phyloP scores from a whole-genome alignment of 257 asterid genomes.

The Lycium ferocissimum region DNA sequence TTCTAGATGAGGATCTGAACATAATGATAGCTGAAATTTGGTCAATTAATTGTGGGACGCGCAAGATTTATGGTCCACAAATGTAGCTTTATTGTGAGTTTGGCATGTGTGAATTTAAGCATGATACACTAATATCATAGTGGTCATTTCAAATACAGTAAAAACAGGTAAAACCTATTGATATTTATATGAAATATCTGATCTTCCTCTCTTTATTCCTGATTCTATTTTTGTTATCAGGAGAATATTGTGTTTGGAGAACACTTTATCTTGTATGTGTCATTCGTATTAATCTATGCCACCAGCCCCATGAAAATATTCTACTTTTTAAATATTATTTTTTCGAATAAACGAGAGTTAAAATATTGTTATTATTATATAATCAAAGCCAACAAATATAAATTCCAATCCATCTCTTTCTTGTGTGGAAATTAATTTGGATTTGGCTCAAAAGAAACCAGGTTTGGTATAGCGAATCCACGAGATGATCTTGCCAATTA shows the following conservation, averaged over 20 bases:
- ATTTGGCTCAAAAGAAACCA: neutral
- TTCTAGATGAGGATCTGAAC: neutral
- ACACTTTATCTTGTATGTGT: neutral
- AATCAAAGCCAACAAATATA: neutral
- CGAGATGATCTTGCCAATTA: neutral
- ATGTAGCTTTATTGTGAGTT: neutral
- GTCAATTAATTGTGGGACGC: neutral
- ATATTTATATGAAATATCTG: no score
- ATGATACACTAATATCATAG: neutral
- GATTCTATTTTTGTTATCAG: neutral
- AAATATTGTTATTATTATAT: neutral
- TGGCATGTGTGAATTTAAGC: neutral
- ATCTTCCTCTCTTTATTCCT: neutral
- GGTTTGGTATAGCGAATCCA: conserved; percentile 12
- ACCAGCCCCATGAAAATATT: neutral
- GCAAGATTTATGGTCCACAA: neutral
- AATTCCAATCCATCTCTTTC: neutral
- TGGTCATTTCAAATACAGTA: neutral
- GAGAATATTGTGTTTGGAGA: neutral
- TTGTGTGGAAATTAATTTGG: neutral
- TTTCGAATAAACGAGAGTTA: neutral
- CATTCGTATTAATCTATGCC: neutral
- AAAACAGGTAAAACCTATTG: neutral
- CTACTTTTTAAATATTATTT: neutral
- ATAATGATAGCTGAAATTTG: neutral